A percentile compares a stretch with the other conserved stretches of the same genome.
Evolutionary conservation across 805 yeast species (phyloP).

Genomic region (Saccharomycopsis synnaedendra): DNA sequence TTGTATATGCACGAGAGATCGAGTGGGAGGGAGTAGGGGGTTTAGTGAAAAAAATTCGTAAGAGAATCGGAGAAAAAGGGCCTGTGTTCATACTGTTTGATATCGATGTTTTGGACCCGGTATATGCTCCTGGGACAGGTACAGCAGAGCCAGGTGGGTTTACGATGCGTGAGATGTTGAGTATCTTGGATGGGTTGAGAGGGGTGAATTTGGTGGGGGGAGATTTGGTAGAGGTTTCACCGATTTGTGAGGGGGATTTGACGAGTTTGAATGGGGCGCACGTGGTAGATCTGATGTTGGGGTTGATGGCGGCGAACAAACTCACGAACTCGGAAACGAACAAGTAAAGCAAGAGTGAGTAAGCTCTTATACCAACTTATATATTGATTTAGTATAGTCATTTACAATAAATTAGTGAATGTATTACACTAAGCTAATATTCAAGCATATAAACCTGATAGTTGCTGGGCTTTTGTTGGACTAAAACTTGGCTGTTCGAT

Average conservation of each 20-base stretch:
- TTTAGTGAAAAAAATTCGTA: slow-evolving; percentile 24
- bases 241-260: slow-evolving; percentile 49
- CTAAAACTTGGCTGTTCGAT: too few species aligned
- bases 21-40: slow-evolving; percentile 29
- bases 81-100: slow-evolving; percentile 34
- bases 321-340: background rate
- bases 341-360: background rate
- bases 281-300: slow-evolving; percentile 38
- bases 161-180: slow-evolving; percentile 45
- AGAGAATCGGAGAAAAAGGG: slow-evolving; percentile 22
- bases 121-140: slow-evolving; percentile 58
- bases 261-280: slow-evolving; percentile 54
- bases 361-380: too few species aligned
- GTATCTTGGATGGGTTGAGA: slow-evolving; percentile 43
- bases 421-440: too few species aligned
- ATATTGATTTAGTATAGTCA: background rate
- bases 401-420: too few species aligned
- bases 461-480: too few species aligned
- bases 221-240: slow-evolving; percentile 60
- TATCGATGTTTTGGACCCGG: slow-evolving; percentile 54
- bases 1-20: slow-evolving; percentile 33
- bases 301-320: slow-evolving; percentile 27
- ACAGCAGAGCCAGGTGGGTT: slow-evolving; percentile 64
- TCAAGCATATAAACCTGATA: too few species aligned
- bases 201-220: slow-evolving; percentile 53